Evolutionary conservation across 2,329 filamentous ascomycete genomes (phyloP).

Genomic region (Clonostachys chloroleuca): DNA sequence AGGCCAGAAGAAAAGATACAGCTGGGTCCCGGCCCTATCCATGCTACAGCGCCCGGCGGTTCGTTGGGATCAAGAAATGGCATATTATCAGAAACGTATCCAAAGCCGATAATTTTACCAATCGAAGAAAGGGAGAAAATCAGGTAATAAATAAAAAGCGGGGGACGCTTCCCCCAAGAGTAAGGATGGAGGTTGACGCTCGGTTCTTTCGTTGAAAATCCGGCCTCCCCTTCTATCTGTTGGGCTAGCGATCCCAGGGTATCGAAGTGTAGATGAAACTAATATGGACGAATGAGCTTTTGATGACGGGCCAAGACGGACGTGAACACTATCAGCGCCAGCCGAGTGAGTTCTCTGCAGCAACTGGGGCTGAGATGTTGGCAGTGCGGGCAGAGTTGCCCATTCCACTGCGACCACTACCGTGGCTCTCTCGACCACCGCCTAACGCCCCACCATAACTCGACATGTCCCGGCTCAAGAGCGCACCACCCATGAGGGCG

Average conservation of each 20-base stretch:
- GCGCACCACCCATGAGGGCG: slow-evolving; percentile 66
- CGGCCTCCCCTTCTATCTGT: no score
- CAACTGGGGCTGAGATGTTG: slow-evolving; percentile 83
- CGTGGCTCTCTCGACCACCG: slow-evolving; percentile 53
- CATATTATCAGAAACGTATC: no score
- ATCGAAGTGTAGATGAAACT: slow-evolving; percentile 4
- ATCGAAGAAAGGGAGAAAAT: no score
- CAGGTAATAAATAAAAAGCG: no score
- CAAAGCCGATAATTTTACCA: no score
- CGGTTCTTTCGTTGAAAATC: no score
- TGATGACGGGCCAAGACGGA: neutral
- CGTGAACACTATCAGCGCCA: slow-evolving; percentile 66
- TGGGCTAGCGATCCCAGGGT: slow-evolving; percentile 1
- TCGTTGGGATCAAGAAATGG: no score
- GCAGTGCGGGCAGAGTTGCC: slow-evolving; percentile 51
- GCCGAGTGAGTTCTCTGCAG: slow-evolving; percentile 89
- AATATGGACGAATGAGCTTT: slow-evolving; percentile 2
- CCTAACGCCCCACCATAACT: slow-evolving; percentile 46
- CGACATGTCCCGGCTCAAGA: slow-evolving; percentile 52
- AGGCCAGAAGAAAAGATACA: no score
- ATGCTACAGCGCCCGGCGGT: no score
- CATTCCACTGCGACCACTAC: slow-evolving; percentile 61
- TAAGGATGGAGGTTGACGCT: no score
- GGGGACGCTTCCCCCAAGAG: no score
- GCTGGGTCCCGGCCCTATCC: no score